These are phyloP conservation scores for Cardamine resedifolia DNA, from an alignment of 345 rosid species.

Conservation along the genomic window DNA sequence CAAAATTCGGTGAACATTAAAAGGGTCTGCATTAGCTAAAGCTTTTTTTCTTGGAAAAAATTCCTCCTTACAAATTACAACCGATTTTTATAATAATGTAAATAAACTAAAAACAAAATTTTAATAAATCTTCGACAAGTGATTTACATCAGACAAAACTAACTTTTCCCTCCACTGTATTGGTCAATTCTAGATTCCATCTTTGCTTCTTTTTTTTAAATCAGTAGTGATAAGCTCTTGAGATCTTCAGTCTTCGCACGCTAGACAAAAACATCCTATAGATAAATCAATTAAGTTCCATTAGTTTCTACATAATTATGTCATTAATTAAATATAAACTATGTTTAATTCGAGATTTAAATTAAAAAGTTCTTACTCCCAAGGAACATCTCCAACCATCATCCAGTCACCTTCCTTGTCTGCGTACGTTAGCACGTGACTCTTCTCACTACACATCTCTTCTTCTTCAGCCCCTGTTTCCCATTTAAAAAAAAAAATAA, in stretches of 20 bases:
- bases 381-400: constrained; percentile 46
- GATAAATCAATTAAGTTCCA: constrained; percentile 2
- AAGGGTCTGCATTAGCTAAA: background rate
- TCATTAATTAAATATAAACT: background rate
- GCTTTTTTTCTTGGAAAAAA: background rate
- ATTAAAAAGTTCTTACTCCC: constrained; percentile 35
- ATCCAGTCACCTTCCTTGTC: constrained; percentile 45
- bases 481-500: background rate
- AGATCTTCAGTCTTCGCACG: constrained; percentile 44
- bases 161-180: constrained; percentile 26
- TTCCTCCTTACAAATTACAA: constrained; percentile 24
- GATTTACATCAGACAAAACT: constrained; percentile 40
- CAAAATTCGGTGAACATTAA: background rate
- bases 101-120: constrained; percentile 30
- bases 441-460: constrained; percentile 40
- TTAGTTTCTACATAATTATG: constrained; percentile 21
- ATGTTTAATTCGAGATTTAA: background rate
- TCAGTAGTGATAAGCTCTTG: constrained; percentile 43
- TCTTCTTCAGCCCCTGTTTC: constrained; percentile 44
- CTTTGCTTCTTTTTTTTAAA: background rate
- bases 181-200: constrained; percentile 32
- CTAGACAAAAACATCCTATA: constrained; percentile 43
- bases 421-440: constrained; percentile 43
- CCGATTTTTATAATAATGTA: constrained; percentile 17
- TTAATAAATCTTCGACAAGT: constrained; percentile 22